Base-by-base conservation (phyloP, 257 asterid species). In the Vinca minor region DNA sequence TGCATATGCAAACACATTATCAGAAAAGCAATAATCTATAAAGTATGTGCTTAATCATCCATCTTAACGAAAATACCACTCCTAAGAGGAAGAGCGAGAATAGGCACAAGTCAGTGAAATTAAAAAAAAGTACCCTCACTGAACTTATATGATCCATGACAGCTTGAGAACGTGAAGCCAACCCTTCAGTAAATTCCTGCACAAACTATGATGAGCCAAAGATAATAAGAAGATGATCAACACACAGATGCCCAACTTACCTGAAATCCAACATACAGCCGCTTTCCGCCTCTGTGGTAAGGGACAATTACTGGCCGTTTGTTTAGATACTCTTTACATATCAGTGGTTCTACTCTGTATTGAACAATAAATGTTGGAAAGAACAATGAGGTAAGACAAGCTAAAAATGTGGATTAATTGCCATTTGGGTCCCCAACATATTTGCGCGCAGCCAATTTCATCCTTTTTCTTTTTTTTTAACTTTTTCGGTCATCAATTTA, bases 211-310 rank as follows among this genome's bases (percentile, higher is more conserved):
- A 69, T 67, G 62, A 69, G 76, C 59, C 71, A 4, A 42, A 62
- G 56, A 45, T 44, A n/a, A 53, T 52, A 62, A 67, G 11, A 39
- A 66, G 35, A 67, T 32, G 50, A 70, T 15, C 64, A 60, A 23
- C 47, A 34, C 6, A 41, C 38, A 50, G 55, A 25, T 28, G 42
- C 9, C 17, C 63, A 36, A 65, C 66, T 73, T 75, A 89, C 98
- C 87, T 89, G 98, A 78, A 71, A 83, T 53, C 89, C 95, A 72
- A 89, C 76, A 72, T 89, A 86, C 54, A 93, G 83, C 66, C 98
- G 83, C 84, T 93, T 93, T 59, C 97, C 97, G 34, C 98, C 98
- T 77, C 94, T 81, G 79, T 93, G 97, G 74, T 89, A 93, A 60
- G 98, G 98, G 68, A 93, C 65, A 69, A 85, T 87, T 59, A 87